Conservation (phyloP, 2,329 filamentous ascomycete genomes). For the Didymella lethalis region DNA sequence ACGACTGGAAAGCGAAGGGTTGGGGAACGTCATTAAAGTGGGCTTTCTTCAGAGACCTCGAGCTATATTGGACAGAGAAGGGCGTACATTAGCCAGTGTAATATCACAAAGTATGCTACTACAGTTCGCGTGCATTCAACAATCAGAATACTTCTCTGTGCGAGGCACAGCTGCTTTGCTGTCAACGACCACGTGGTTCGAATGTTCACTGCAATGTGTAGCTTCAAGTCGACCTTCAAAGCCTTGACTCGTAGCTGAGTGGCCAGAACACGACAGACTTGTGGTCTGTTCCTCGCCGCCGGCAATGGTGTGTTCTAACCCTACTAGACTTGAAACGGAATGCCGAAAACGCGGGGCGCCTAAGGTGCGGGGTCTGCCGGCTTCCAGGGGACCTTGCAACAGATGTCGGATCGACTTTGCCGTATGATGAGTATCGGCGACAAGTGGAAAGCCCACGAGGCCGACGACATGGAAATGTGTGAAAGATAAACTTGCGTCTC, state of each 20-base stretch:
- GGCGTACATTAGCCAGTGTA: conserved; percentile 4
- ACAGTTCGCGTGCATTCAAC: background rate
- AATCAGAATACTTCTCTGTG: background rate
- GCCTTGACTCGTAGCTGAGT: background rate
- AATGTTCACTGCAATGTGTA: background rate
- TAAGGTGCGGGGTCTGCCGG: background rate
- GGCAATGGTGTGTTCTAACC: background rate
- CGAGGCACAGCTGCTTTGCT: background rate
- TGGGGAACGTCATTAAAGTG: conserved; percentile 36
- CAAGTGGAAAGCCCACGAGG: background rate
- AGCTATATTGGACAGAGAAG: conserved; percentile 29
- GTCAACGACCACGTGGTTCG: background rate
- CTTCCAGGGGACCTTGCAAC: background rate
- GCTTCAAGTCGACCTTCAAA: background rate
- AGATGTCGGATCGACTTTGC: background rate
- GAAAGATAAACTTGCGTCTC: conserved; percentile 1
- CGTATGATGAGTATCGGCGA: background rate
- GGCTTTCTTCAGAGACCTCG: conserved; percentile 37
- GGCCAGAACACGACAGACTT: background rate
- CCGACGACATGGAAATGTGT: background rate
- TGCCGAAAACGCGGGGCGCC: conserved; percentile 7
- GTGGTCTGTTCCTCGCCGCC: background rate
- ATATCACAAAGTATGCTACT: background rate
- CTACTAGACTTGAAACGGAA: conserved; percentile 8
- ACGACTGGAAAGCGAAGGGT: conserved; percentile 37